Percentiles rank a stretch among this genome's conserved stretches.
These are phyloP conservation scores for Mytilinidion resinicola DNA, from an alignment of 495 filamentous ascomycete species.

Conservation along the genomic window DNA sequence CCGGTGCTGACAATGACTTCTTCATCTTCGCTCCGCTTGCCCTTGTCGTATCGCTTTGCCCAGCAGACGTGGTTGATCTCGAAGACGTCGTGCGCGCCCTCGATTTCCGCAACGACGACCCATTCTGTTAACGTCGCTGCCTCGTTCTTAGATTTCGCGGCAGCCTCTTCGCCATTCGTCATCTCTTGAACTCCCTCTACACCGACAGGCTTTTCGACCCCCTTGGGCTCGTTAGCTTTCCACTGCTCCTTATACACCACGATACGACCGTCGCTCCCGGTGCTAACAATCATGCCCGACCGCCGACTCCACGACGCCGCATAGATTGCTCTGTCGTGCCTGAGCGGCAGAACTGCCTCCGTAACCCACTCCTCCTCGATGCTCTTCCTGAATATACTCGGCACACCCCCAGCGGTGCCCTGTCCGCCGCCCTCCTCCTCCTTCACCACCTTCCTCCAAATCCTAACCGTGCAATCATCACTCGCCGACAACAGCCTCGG, in stretches of 20 bases:
- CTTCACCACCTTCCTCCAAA: slow-evolving; percentile 67
- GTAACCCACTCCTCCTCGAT: slow-evolving; percentile 75
- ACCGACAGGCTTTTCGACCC: slow-evolving; percentile 36
- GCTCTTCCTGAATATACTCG: slow-evolving; percentile 73
- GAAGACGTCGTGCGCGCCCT: slow-evolving; percentile 77
- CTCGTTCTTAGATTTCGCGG: slow-evolving; percentile 11
- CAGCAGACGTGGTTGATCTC: slow-evolving; percentile 89
- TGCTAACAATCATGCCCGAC: slow-evolving; percentile 69
- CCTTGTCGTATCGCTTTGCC: slow-evolving; percentile 45
- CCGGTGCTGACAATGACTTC: slow-evolving; percentile 65
- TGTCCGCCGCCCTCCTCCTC: slow-evolving; percentile 41
- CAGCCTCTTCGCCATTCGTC: slow-evolving; percentile 13
- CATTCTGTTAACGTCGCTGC: slow-evolving; percentile 48
- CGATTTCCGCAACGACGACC: slow-evolving; percentile 57
- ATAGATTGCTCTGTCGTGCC: slow-evolving; percentile 77
- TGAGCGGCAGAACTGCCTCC: slow-evolving; percentile 61
- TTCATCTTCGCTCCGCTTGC: slow-evolving; percentile 27
- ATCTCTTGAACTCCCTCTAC: not conserved
- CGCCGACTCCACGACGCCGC: slow-evolving; percentile 69
- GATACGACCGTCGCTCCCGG: slow-evolving; percentile 78
- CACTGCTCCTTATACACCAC: slow-evolving; percentile 65
- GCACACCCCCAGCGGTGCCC: slow-evolving; percentile 43
- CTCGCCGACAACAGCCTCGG: slow-evolving; percentile 70
- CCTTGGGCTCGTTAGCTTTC: slow-evolving; percentile 23
- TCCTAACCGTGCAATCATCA: slow-evolving; percentile 66